These are phyloP conservation scores for Penicillium fimorum DNA, from an alignment of 495 filamentous ascomycete genomes.

Conservation along the genomic window DNA sequence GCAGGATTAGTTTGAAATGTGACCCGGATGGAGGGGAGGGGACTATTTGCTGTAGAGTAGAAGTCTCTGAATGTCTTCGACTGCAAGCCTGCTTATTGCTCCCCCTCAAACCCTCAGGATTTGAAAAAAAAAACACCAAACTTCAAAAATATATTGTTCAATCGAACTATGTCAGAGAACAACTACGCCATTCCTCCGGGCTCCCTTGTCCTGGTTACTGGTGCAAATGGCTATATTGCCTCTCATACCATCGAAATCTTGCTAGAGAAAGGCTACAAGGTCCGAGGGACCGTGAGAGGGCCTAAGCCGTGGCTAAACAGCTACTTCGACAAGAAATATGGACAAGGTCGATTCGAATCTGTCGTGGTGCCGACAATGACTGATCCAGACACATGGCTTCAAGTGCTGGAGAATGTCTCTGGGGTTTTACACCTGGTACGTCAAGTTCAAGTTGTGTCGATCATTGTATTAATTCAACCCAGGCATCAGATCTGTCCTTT, in stretches of 20 bases:
- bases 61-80: no score
- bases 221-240: constrained; percentile 5
- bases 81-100: no score
- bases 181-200: neutral
- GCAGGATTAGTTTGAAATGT: no score
- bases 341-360: neutral
- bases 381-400: neutral
- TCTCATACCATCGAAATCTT: neutral
- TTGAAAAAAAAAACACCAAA: no score
- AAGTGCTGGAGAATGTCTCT: neutral
- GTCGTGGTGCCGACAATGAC: neutral
- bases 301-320: neutral
- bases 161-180: neutral
- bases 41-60: no score
- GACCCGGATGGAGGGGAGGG: no score
- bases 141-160: no score
- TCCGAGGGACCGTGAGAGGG: neutral
- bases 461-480: no score
- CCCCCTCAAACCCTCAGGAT: no score
- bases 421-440: no score
- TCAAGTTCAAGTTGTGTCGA: no score
- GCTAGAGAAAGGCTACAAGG: neutral
- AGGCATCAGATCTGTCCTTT: no score
- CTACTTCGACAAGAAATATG: neutral
- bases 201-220: neutral